These are phyloP conservation scores for Plasmodium knowlesi DNA, from an alignment of 169 alveolate genomes.

Conservation along the genomic window DNA sequence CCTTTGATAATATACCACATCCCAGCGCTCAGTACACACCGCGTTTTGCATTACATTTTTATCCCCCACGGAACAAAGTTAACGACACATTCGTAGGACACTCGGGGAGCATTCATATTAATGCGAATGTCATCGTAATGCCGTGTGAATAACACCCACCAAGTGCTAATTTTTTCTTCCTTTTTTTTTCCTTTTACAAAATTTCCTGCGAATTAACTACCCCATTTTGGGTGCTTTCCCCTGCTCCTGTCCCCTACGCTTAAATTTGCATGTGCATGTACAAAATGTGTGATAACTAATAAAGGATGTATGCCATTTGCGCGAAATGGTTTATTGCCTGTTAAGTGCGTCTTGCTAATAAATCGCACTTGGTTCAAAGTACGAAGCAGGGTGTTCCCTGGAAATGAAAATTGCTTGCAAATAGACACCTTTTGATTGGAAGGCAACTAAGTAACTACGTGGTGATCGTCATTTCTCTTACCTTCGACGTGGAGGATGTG, in stretches of 20 bases:
- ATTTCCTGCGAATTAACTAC: slow-evolving; percentile 17
- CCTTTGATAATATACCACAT: not conserved
- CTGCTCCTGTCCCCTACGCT: not conserved
- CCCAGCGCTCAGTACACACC: not conserved
- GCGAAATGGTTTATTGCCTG: not conserved
- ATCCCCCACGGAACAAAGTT: not conserved
- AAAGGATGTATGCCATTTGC: slow-evolving; percentile 9
- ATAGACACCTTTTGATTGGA: not conserved
- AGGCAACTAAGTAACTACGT: not conserved
- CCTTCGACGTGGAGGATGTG: not conserved
- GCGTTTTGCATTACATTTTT: not conserved
- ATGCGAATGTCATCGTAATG: not conserved
- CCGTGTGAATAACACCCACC: not conserved
- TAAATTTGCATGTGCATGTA: not conserved
- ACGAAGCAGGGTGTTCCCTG: not conserved
- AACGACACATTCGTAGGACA: not conserved
- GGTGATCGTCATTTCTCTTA: not conserved
- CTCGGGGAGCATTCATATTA: not conserved
- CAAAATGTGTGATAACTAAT: not conserved
- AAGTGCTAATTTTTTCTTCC: not conserved
- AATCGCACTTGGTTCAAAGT: not conserved
- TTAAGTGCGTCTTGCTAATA: slow-evolving; percentile 7
- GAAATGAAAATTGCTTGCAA: not conserved
- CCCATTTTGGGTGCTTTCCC: not conserved
- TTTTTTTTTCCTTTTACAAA: slow-evolving; percentile 23